phyloP scores from a whole-genome alignment of 2,329 filamentous ascomycete genomes.

The Cytospora mali region DNA sequence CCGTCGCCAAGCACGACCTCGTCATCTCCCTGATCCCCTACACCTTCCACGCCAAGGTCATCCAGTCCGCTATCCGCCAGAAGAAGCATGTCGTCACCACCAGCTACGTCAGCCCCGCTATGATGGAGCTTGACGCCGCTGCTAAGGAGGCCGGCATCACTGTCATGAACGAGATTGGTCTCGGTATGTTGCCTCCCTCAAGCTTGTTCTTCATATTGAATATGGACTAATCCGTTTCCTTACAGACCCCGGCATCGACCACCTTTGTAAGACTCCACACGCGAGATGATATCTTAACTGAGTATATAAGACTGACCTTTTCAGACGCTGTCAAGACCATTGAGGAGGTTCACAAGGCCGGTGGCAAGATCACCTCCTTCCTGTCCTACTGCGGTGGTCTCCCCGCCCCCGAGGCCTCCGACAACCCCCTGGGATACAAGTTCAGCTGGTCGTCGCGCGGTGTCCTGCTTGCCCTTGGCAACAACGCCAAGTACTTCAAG shows the following conservation, averaged over 20 bases:
- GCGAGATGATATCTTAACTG: too few relatives aligned
- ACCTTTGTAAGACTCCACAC: too few relatives aligned
- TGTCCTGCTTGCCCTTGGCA: conserved; percentile 83
- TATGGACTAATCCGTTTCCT: too few relatives aligned
- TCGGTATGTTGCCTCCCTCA: too few relatives aligned
- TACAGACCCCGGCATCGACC: conserved; percentile 75
- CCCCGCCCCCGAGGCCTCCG: conserved; percentile 70
- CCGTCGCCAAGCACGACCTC: conserved; percentile 77
- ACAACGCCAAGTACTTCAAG: conserved; percentile 81
- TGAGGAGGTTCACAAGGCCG: conserved; percentile 80
- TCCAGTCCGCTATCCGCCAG: conserved; percentile 87
- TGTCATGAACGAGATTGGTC: conserved; percentile 95
- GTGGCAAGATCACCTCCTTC: conserved; percentile 84
- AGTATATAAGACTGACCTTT: too few relatives aligned
- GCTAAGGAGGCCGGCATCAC: conserved; percentile 91
- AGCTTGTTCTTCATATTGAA: too few relatives aligned
- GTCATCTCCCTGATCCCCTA: conserved; percentile 88
- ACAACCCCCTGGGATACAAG: conserved; percentile 93
- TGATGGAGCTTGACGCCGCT: conserved; percentile 82
- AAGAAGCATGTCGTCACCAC: conserved; percentile 98
- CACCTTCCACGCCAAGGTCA: conserved; percentile 83
- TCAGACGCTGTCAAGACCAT: conserved; percentile 90
- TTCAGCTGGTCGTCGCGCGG: conserved; percentile 78
- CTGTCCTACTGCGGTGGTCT: conserved; percentile 84
- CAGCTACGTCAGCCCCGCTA: conserved; percentile 88